Conservation (phyloP, 495 filamentous ascomycete genomes). For the Hyphodiscus hymeniophilus region DNA sequence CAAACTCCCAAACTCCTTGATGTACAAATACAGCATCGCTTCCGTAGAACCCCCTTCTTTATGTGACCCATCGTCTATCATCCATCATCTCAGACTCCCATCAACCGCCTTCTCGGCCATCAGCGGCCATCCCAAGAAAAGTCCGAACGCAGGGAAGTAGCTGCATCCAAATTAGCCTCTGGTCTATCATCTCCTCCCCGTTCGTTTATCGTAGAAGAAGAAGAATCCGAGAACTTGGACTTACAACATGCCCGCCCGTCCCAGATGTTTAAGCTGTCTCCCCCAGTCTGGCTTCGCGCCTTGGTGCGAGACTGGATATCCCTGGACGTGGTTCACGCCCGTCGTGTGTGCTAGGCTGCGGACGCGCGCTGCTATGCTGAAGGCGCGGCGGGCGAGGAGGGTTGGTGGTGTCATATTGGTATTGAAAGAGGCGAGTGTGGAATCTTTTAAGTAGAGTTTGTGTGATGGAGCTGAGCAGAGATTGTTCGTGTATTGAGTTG, state of each 20-base stretch:
- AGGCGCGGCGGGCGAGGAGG: background rate
- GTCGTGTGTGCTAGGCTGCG: background rate
- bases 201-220: too few relatives aligned
- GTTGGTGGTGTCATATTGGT: too few relatives aligned
- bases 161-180: constrained; percentile 1
- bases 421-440: too few relatives aligned
- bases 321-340: constrained; percentile 13
- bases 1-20: too few relatives aligned
- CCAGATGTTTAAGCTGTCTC: constrained; percentile 6
- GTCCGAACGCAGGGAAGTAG: constrained; percentile 16
- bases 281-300: constrained; percentile 17
- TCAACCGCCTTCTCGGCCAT: constrained; percentile 4
- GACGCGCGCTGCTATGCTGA: constrained; percentile 9
- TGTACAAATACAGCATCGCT: too few relatives aligned
- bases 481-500: too few relatives aligned
- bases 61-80: background rate
- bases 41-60: too few relatives aligned
- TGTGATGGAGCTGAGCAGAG: too few relatives aligned
- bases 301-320: constrained; percentile 6
- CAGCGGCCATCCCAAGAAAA: constrained; percentile 16
- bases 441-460: too few relatives aligned
- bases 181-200: background rate
- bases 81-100: constrained; percentile 7
- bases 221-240: background rate
- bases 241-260: constrained; percentile 11